These are phyloP conservation scores for Xylaria curta DNA, from an alignment of 495 filamentous ascomycete genomes.

Conservation along the genomic window DNA sequence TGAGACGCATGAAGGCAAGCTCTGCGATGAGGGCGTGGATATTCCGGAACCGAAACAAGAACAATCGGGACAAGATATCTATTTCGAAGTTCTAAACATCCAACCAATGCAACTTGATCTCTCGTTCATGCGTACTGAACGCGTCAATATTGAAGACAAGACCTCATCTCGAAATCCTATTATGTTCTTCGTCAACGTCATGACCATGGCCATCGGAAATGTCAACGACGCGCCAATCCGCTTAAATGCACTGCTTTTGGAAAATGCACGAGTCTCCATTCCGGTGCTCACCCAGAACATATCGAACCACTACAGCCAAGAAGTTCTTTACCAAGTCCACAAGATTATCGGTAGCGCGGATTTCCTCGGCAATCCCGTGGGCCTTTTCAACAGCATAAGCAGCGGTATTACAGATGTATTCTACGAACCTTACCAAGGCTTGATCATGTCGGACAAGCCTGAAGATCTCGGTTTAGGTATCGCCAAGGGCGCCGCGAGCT, in stretches of 20 bases:
- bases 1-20: conserved; percentile 75
- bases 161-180: conserved; percentile 87
- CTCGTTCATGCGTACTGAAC: conserved; percentile 95
- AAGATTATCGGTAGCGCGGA: conserved; percentile 96
- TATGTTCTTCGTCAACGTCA: conserved; percentile 97
- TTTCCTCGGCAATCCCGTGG: conserved; percentile 98
- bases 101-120: conserved; percentile 98
- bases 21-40: conserved; percentile 88
- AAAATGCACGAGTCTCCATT: conserved; percentile 92
- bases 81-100: conserved; percentile 95
- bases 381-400: conserved; percentile 96
- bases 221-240: conserved; percentile 96
- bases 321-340: conserved; percentile 93
- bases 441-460: conserved; percentile 93
- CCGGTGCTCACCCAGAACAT: conserved; percentile 83
- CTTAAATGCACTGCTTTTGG: conserved; percentile 90
- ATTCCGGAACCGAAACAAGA: conserved; percentile 90
- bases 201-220: conserved; percentile 99
- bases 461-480: conserved; percentile 94
- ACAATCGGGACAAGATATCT: conserved; percentile 86
- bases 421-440: conserved; percentile 97
- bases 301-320: conserved; percentile 92
- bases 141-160: conserved; percentile 94
- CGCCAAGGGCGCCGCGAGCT: conserved; percentile 94
- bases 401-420: conserved; percentile 97